These are phyloP conservation scores for Diversispora epigaea DNA, from an alignment of 192 early-diverging fungal genomes.

Conservation along the genomic window DNA sequence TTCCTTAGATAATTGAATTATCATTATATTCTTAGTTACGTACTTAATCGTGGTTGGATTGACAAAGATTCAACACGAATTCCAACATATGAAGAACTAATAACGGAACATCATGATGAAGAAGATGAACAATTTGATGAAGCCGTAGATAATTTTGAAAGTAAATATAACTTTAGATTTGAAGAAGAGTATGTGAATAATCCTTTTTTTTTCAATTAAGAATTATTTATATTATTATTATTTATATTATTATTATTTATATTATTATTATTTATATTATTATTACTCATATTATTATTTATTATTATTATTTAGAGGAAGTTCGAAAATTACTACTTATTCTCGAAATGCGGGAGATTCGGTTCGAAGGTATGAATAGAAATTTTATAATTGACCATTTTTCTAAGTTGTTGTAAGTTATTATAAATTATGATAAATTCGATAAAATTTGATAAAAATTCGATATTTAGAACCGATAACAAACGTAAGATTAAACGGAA, in stretches of 20 bases:
- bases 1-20: neutral
- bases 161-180: slow-evolving; percentile 89
- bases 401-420: neutral
- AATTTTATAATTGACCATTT: no score
- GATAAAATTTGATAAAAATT: neutral
- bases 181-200: slow-evolving; percentile 71
- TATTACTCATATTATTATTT: neutral
- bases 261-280: neutral
- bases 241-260: neutral
- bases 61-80: slow-evolving; percentile 67
- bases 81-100: slow-evolving; percentile 71
- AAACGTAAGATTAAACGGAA: slow-evolving; percentile 75
- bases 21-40: slow-evolving; percentile 55
- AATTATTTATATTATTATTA: neutral
- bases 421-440: neutral
- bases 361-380: slow-evolving; percentile 49
- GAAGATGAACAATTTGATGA: slow-evolving; percentile 72
- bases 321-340: slow-evolving; percentile 68
- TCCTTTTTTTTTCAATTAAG: no score
- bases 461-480: slow-evolving; percentile 64
- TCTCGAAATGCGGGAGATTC: slow-evolving; percentile 80
- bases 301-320: slow-evolving; percentile 46
- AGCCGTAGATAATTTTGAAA: slow-evolving; percentile 83
- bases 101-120: slow-evolving; percentile 55
- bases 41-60: slow-evolving; percentile 93